Evolutionary conservation across 164 flowering plant genomes (phyloP), one percentile per base, ranked within the genome.

Genomic region (Berberis thunbergii): DNA sequence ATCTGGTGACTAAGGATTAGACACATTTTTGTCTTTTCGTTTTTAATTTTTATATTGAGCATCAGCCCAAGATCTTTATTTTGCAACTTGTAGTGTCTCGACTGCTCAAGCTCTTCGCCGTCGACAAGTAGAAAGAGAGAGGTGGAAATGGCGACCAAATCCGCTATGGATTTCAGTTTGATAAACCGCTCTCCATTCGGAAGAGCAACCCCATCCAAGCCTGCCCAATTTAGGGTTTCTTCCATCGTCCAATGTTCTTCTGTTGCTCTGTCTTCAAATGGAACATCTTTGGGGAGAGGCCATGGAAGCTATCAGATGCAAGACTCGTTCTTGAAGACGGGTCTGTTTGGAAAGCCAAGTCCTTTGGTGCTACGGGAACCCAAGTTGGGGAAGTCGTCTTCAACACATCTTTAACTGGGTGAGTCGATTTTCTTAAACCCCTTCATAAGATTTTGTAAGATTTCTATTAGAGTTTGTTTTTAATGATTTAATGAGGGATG

Each of bases 281-380:
- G 59, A 4, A 26, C 59, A 64, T 54, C 49, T 39, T 59, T 45
- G 45, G 80, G 43, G 88, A 83, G 41, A 84, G 80, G 54, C 94
- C 94, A 3, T 89, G 97, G 97, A 87, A 83, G 70, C 48, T 67
- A 43, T 75, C 89, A 10, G 88, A 89, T 79, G 97, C 97, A 44
- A 84, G 97, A 64, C 85, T 89, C 60, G 94, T 86, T 66, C 89
- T 89, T 45, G 89, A 83, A 73, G 97, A 89, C 78, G 97, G 97
- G 54, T 87, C 89, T 12, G 68, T 89, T 5, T 89, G 97, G 97
- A 76, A 49, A 61, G 97, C 97, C 5, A 89, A 89, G 70, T 87
- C 97, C 7, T 89, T 89, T 78, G 97, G 97, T 65, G 94, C 97
- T 72, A 62, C 83, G 2, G 97, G 97, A 62, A 87, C 97, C 44